These are phyloP conservation scores for Mantamonas sphyraenae DNA, from an alignment of 78 protist genomes.

Conservation along the genomic window DNA sequence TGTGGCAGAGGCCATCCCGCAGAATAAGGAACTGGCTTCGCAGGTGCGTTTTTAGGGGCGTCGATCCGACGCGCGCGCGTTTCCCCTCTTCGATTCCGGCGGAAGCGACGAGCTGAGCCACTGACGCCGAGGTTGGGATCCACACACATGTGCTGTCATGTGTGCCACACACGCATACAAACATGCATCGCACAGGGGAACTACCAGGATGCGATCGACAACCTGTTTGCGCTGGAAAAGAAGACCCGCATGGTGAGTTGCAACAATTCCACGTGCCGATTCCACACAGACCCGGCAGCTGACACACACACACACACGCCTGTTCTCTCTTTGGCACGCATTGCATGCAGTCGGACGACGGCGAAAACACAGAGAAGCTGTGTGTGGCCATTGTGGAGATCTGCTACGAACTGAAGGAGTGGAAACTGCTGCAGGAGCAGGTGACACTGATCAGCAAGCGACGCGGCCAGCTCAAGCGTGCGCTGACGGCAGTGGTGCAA, in stretches of 20 bases:
- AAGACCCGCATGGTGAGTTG: conserved; percentile 4
- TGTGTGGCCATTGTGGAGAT: conserved; percentile 11
- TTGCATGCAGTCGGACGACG: background rate
- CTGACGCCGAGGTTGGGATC: too few relatives aligned
- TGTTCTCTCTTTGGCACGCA: background rate
- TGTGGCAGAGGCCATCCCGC: too few relatives aligned
- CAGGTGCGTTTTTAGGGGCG: too few relatives aligned
- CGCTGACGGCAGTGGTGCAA: conserved; percentile 14
- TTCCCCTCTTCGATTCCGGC: too few relatives aligned
- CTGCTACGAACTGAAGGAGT: conserved; percentile 12
- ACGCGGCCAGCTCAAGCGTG: conserved; percentile 25
- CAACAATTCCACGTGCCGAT: background rate
- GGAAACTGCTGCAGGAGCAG: conserved; percentile 1
- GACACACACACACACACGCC: background rate
- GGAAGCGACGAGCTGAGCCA: too few relatives aligned
- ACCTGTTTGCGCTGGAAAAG: conserved; percentile 9
- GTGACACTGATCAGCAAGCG: conserved; percentile 24
- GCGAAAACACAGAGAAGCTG: background rate
- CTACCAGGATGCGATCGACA: conserved; percentile 3
- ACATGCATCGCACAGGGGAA: too few relatives aligned
- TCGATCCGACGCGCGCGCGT: too few relatives aligned
- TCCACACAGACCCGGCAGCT: background rate
- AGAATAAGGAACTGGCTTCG: too few relatives aligned
- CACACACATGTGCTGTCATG: too few relatives aligned
- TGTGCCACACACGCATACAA: too few relatives aligned